phyloP scores from a whole-genome alignment of 306 rosid genomes.

The Cicer cuneatum region DNA sequence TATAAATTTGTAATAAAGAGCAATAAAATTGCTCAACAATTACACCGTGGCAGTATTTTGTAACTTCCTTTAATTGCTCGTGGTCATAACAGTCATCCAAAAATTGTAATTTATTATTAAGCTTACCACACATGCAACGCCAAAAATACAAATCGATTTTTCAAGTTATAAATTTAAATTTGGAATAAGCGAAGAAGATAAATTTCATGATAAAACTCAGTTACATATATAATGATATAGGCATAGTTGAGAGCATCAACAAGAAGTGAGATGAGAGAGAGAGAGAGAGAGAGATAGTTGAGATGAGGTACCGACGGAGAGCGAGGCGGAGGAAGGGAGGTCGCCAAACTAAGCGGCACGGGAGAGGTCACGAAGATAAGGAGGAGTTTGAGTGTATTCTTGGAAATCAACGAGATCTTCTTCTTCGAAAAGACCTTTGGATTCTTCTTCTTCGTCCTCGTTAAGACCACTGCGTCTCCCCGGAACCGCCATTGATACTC shows the following conservation, averaged over 20 bases:
- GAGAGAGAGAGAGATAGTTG: background rate
- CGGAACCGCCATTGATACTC: constrained; percentile 73
- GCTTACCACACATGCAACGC: constrained; percentile 13
- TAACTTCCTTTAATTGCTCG: constrained; percentile 11
- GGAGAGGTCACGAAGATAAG: constrained; percentile 78
- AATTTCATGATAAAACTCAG: background rate
- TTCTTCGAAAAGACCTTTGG: constrained; percentile 77
- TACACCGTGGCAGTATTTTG: background rate
- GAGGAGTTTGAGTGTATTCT: constrained; percentile 57
- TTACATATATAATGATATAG: background rate
- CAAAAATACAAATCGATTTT: background rate
- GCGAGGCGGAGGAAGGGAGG: constrained; percentile 68
- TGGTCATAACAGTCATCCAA: constrained; percentile 3
- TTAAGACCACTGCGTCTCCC: constrained; percentile 72
- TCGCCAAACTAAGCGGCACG: constrained; percentile 70
- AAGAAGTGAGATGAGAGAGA: no score
- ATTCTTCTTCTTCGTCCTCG: constrained; percentile 72
- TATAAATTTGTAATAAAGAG: constrained; percentile 35
- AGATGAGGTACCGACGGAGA: constrained; percentile 69
- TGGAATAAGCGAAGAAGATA: background rate
- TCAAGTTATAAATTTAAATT: background rate
- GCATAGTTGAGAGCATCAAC: background rate
- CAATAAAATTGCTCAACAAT: constrained; percentile 33
- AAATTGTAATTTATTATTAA: constrained; percentile 25
- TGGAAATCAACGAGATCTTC: constrained; percentile 51